These are phyloP conservation scores for Trypethelium eluteriae DNA, from an alignment of 495 filamentous ascomycete species.

Conservation along the genomic window DNA sequence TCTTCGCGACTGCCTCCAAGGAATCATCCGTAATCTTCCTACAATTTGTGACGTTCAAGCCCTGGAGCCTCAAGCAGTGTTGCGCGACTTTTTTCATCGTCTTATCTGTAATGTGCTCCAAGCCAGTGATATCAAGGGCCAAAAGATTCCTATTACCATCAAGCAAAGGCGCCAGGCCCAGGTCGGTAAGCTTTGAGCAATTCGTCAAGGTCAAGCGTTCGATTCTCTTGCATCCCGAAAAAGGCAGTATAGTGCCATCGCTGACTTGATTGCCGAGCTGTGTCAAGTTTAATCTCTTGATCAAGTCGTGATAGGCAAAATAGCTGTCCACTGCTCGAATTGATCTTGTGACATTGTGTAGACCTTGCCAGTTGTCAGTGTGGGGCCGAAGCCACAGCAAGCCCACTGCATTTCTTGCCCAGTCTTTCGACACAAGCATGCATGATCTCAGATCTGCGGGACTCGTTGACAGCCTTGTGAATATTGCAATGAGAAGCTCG, in stretches of 20 bases:
- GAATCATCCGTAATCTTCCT: slow-evolving; percentile 76
- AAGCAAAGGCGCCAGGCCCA: slow-evolving; percentile 70
- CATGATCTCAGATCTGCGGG: slow-evolving; percentile 71
- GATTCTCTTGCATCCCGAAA: slow-evolving; percentile 78
- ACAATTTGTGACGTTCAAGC: slow-evolving; percentile 87
- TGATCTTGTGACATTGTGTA: slow-evolving; percentile 68
- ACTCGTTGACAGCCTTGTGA: slow-evolving; percentile 64
- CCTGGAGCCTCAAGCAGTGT: slow-evolving; percentile 78
- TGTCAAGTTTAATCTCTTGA: slow-evolving; percentile 85
- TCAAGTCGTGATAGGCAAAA: slow-evolving; percentile 78
- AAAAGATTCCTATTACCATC: slow-evolving; percentile 72
- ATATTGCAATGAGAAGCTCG: slow-evolving; percentile 88
- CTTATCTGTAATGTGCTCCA: slow-evolving; percentile 70
- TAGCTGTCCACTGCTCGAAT: slow-evolving; percentile 60
- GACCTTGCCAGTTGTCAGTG: slow-evolving; percentile 75
- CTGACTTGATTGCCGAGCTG: slow-evolving; percentile 67
- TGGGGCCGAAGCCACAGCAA: slow-evolving; percentile 90
- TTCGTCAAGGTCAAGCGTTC: slow-evolving; percentile 91
- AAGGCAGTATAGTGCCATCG: slow-evolving; percentile 79
- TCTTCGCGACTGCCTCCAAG: slow-evolving; percentile 70
- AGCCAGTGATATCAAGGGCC: slow-evolving; percentile 81
- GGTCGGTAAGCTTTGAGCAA: slow-evolving; percentile 77
- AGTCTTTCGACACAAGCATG: slow-evolving; percentile 86
- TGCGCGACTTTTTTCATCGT: slow-evolving; percentile 73
- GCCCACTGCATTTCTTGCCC: slow-evolving; percentile 88